Conservation (phyloP, 257 asterid species). For the Solanum boliviense region DNA sequence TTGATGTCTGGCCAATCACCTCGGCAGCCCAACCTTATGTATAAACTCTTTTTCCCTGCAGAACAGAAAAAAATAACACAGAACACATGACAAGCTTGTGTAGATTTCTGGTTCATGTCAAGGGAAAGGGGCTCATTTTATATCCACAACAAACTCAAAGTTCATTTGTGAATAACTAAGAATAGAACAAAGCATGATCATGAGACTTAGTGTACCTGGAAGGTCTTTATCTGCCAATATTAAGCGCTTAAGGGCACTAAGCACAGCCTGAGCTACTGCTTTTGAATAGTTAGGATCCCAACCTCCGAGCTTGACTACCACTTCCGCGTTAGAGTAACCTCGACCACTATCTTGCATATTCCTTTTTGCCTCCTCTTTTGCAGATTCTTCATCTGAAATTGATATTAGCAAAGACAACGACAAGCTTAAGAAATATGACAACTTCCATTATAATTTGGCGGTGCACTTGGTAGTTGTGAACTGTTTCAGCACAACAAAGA, state of each 20-base stretch:
- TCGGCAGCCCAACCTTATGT: conserved; percentile 75
- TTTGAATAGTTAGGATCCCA: conserved; percentile 71
- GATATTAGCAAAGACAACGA: background rate
- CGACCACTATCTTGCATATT: conserved; percentile 30
- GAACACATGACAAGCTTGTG: background rate
- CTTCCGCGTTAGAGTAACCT: conserved; percentile 74
- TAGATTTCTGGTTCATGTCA: background rate
- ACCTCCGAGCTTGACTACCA: conserved; percentile 65
- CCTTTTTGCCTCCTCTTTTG: conserved; percentile 64
- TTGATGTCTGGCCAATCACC: conserved; percentile 98
- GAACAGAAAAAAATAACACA: background rate
- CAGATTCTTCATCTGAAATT: conserved; percentile 61
- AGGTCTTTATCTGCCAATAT: conserved; percentile 66
- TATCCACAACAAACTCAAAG: background rate
- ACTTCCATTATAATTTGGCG: background rate
- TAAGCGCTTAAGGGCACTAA: conserved; percentile 74
- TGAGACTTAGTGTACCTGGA: conserved; percentile 36
- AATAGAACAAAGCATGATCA: background rate
- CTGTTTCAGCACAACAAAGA: background rate
- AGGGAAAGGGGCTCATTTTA: background rate
- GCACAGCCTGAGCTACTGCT: conserved; percentile 64
- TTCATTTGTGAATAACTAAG: background rate
- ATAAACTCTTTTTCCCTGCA: conserved; percentile 69
- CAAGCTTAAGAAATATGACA: background rate
- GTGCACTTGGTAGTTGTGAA: background rate